Percentiles rank a stretch among this genome's conserved stretches.
These are phyloP conservation scores for Delphinella strobiligena DNA, from an alignment of 2,329 filamentous ascomycete species.

Conservation along the genomic window DNA sequence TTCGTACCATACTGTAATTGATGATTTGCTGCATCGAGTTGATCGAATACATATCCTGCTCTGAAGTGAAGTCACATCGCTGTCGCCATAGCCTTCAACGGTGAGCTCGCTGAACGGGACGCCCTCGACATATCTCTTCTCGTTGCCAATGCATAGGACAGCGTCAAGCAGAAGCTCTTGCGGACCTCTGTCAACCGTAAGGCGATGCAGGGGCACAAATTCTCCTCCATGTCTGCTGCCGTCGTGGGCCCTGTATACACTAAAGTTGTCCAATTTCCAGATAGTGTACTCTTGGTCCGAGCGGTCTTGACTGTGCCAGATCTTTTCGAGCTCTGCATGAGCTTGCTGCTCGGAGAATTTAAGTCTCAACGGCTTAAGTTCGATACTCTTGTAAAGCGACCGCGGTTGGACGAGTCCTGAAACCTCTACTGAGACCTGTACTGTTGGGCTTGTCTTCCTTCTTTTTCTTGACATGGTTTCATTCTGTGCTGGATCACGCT, in stretches of 20 bases:
- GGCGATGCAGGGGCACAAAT: conserved; percentile 43
- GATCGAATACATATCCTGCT: conserved; percentile 53
- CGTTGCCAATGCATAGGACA: conserved; percentile 34
- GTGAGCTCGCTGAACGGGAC: conserved; percentile 48
- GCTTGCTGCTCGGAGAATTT: conserved; percentile 1
- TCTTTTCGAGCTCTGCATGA: not conserved
- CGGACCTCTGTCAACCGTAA: conserved; percentile 29
- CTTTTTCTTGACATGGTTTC: no score
- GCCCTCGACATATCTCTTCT: conserved; percentile 39
- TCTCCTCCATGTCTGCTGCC: conserved; percentile 29
- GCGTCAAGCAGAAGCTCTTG: conserved; percentile 48
- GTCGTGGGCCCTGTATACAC: not conserved
- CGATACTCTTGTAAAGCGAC: no score
- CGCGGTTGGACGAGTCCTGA: no score
- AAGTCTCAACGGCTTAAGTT: no score
- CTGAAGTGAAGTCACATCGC: conserved; percentile 29
- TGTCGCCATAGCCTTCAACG: conserved; percentile 53
- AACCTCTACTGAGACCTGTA: no score
- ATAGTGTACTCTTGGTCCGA: conserved; percentile 1
- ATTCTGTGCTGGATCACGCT: no score
- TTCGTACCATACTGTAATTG: conserved; percentile 48
- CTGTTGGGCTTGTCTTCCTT: no score
- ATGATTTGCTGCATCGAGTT: conserved; percentile 14
- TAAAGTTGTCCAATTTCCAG: conserved; percentile 3
- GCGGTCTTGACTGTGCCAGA: conserved; percentile 1